These are phyloP conservation scores for Mortierella sp. DNA, from an alignment of 371 early-diverging fungal genomes.

Conservation along the genomic window DNA sequence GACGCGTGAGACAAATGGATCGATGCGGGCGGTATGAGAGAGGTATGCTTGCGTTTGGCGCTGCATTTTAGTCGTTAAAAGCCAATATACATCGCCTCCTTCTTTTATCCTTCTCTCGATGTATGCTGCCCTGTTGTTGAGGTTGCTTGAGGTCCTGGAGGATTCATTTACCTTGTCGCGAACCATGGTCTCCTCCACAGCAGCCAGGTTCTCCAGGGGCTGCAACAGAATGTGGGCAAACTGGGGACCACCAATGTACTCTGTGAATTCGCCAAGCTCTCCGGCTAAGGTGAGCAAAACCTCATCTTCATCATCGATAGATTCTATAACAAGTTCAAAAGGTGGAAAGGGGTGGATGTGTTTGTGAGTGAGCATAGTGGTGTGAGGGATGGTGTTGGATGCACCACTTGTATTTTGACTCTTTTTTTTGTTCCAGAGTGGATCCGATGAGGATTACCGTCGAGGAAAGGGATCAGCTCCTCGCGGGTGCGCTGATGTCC, in stretches of 20 bases:
- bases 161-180: conserved; percentile 89
- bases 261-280: conserved; percentile 92
- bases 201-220: conserved; percentile 95
- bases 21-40: background rate
- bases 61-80: background rate
- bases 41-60: background rate
- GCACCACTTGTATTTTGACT: background rate
- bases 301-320: conserved; percentile 98
- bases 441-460: conserved; percentile 73
- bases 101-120: background rate
- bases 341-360: background rate
- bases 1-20: conserved; percentile 13
- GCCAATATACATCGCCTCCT: background rate
- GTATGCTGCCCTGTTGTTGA: background rate
- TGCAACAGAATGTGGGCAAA: conserved; percentile 89
- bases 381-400: background rate
- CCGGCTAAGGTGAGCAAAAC: conserved; percentile 94
- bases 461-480: conserved; percentile 97
- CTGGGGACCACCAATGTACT: conserved; percentile 92
- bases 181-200: conserved; percentile 97
- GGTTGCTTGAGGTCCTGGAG: background rate
- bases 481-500: conserved; percentile 96
- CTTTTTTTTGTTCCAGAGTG: background rate
- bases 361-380: background rate
- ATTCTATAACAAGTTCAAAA: conserved; percentile 72